Evolutionary conservation across 169 alveolate genomes (phyloP).

Genomic region (Babesia divergens): DNA sequence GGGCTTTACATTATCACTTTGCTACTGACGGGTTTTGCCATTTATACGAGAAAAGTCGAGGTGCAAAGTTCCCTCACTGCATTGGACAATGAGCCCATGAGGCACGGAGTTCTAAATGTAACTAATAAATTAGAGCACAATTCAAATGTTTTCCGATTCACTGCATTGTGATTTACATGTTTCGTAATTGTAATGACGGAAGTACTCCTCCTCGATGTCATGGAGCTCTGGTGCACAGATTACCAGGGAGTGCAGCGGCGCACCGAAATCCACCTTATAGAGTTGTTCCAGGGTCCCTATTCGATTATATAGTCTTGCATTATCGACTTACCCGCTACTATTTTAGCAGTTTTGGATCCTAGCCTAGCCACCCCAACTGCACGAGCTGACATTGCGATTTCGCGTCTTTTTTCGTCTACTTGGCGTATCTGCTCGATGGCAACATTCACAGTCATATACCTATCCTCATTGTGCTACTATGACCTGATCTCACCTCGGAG

Average conservation of each 20-base stretch:
- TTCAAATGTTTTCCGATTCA: neutral
- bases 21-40: too few relatives aligned
- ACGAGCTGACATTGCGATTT: neutral
- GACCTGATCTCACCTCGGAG: conserved; percentile 73
- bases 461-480: conserved; percentile 26
- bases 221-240: conserved; percentile 88
- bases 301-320: conserved; percentile 21
- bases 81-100: too few relatives aligned
- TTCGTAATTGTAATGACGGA: conserved; percentile 34
- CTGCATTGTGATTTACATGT: neutral
- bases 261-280: conserved; percentile 85
- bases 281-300: conserved; percentile 73
- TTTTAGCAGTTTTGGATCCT: conserved; percentile 84
- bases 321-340: conserved; percentile 73
- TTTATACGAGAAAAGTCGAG: too few relatives aligned
- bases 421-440: conserved; percentile 89
- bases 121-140: too few relatives aligned
- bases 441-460: conserved; percentile 86
- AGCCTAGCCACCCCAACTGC: conserved; percentile 93
- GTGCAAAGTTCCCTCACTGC: too few relatives aligned
- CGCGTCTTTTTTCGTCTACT: conserved; percentile 71
- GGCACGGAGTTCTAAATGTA: too few relatives aligned
- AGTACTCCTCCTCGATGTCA: conserved; percentile 87
- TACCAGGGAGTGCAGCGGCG: conserved; percentile 93
- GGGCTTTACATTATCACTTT: too few relatives aligned